Conservation (phyloP, 768 basidiomycete species). For the Pholiota molesta region DNA sequence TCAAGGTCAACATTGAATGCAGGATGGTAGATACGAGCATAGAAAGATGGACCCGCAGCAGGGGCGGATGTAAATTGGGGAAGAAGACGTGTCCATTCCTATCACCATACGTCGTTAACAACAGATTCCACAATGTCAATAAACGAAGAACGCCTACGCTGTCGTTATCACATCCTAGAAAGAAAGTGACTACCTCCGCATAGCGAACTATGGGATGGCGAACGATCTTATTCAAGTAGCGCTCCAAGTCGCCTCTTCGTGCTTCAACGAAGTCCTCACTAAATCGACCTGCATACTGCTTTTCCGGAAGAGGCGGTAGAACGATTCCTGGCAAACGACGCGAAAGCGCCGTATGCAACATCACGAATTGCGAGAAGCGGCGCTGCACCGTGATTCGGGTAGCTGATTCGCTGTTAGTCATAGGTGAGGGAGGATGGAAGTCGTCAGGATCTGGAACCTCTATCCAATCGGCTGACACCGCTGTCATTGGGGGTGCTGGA, state of each 20-base stretch:
- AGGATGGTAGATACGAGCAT: constrained; percentile 80
- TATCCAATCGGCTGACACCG: constrained; percentile 26
- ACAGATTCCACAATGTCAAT: background rate
- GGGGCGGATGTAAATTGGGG: constrained; percentile 63
- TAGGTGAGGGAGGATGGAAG: constrained; percentile 25
- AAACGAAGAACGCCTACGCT: constrained; percentile 46
- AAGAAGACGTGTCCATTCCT: constrained; percentile 76
- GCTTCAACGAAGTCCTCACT: constrained; percentile 83
- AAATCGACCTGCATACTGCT: constrained; percentile 83
- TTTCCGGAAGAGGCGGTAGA: constrained; percentile 83
- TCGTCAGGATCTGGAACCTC: constrained; percentile 29
- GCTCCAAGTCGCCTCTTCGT: constrained; percentile 77
- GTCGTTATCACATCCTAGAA: constrained; percentile 78
- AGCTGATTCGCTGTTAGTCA: constrained; percentile 33
- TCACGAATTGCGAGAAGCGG: constrained; percentile 84
- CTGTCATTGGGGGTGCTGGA: constrained; percentile 22
- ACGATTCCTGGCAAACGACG: constrained; percentile 75
- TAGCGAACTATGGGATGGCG: constrained; percentile 79
- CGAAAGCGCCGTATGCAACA: constrained; percentile 71
- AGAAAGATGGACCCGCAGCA: constrained; percentile 76
- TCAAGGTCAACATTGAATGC: constrained; percentile 81
- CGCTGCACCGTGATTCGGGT: constrained; percentile 74
- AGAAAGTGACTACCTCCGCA: constrained; percentile 79
- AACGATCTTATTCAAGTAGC: constrained; percentile 71
- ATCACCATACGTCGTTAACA: constrained; percentile 2